A percentile compares a stretch with the other conserved stretches of the same genome.
Evolutionary conservation across 2,329 filamentous ascomycete genomes (phyloP).

Genomic region (Samsoniella hepiali): DNA sequence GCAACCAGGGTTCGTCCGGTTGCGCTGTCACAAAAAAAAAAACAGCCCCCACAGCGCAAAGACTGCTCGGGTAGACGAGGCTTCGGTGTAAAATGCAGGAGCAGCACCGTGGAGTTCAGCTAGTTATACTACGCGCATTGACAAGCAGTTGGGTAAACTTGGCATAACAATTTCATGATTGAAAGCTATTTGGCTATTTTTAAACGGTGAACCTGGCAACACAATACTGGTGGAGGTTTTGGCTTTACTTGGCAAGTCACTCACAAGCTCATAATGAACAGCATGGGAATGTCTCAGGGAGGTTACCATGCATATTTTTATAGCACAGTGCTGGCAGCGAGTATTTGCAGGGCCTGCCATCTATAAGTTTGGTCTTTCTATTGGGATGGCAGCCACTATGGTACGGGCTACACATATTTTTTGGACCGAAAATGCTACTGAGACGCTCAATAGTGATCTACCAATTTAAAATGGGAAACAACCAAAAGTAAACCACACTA

Average conservation of each 20-base stretch:
- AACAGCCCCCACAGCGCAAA: constrained; percentile 3
- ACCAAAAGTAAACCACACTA: not conserved
- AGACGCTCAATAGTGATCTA: no score
- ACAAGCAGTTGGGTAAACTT: not conserved
- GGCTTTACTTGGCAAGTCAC: no score
- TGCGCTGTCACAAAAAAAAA: constrained; percentile 5
- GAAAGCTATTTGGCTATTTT: not conserved
- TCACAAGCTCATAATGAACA: no score
- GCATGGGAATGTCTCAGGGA: no score
- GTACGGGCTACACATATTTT: no score
- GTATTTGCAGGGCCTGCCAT: no score
- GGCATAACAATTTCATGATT: not conserved
- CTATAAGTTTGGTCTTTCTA: no score
- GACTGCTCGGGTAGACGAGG: not conserved
- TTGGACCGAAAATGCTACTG: no score
- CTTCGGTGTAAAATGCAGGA: not conserved
- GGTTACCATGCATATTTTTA: no score
- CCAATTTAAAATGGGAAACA: not conserved
- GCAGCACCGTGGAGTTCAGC: not conserved
- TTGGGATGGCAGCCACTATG: no score
- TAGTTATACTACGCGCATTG: not conserved
- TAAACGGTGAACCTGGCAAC: not conserved
- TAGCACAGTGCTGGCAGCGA: no score
- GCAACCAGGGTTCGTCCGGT: constrained; percentile 7
- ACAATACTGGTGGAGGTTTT: no score